Base-by-base conservation (phyloP, 176 grass and related monocot genomes). In the Thalia dealbata region DNA sequence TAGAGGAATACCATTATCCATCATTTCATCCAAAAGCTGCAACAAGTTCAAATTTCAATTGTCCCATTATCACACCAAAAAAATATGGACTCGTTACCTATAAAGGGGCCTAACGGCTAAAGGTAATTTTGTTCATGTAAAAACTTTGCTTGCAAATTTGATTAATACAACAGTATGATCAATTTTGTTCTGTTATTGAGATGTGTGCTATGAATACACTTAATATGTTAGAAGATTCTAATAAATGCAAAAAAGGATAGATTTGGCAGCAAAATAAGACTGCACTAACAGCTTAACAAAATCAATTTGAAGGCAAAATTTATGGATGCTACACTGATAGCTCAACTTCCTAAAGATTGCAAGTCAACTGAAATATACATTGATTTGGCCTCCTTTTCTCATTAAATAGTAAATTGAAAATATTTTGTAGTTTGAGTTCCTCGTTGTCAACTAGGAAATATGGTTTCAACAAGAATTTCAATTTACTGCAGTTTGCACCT, bases 21-120 rank as follows among this genome's bases (percentile, higher is more conserved):
- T 90, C 93, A 97, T 97, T 81, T 97, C 93, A 81, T 97, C 93
- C 62, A 97, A 82, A 78, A 96, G 81, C 92, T 91, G 83, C 73
- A 91, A 75, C 2, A 72, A 50, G 14, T n/a, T 19, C 6, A 79
- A 60, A 32, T 52, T 45, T 2, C 45, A 8, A 48, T 9, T 7
- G 32, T 4, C 7, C 69, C n/a, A 68, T 79, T 48, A 80, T 14
- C 74, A 35, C 61, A 69, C 69, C 32, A 66, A 28, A 28, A 21
- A 32, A 82, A 41, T n/a, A 42, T 19, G n/a, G 2, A n/a, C 24
- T 16, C 30, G 10, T 67, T 67, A 21, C 28, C 26, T 14, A 64
- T 30, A 15, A 64, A 64, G 62, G 10, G 32, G 32, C 14, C 62
- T 15, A 64, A 64, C 62, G 18, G 4, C 14, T 16, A 18, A 64